Evolutionary conservation across 2,329 filamentous ascomycete species (phyloP).

Genomic region (Coniochaeta ligniaria): DNA sequence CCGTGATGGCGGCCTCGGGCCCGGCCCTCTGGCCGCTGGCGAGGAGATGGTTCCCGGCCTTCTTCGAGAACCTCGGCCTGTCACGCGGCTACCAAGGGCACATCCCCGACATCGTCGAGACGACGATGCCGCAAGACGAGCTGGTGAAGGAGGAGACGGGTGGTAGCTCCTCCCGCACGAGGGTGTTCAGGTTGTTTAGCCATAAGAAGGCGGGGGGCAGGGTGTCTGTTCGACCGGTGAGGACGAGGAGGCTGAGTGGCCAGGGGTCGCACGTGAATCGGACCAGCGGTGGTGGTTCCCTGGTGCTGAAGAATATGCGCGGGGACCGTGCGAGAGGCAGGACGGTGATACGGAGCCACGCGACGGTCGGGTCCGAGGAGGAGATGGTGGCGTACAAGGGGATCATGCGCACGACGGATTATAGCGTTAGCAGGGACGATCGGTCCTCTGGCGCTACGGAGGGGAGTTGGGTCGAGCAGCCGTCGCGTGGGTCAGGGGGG

Average conservation of each 20-base stretch:
- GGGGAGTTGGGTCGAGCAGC: not conserved
- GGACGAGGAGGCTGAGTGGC: not conserved
- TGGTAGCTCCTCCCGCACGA: not conserved
- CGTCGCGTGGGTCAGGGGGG: not conserved
- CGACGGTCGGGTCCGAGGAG: conserved; percentile 26
- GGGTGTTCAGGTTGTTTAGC: not conserved
- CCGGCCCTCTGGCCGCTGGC: conserved; percentile 31
- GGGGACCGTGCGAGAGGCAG: conserved; percentile 13
- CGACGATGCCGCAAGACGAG: not conserved
- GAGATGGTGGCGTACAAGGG: conserved; percentile 31
- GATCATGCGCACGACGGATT: conserved; percentile 28
- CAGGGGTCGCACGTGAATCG: not conserved
- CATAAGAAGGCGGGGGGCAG: not conserved
- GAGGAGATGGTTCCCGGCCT: conserved; percentile 16
- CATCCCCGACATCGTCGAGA: conserved; percentile 4
- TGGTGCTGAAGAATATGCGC: conserved; percentile 19
- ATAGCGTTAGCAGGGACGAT: conserved; percentile 3
- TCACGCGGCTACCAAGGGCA: conserved; percentile 12
- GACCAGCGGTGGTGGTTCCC: conserved; percentile 1
- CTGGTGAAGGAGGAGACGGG: not conserved
- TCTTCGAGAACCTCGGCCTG: conserved; percentile 14
- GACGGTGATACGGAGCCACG: conserved; percentile 21
- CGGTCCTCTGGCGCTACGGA: conserved; percentile 11
- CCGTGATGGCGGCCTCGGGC: conserved; percentile 28
- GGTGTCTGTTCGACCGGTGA: not conserved